Base-by-base conservation (phyloP, 108 stramenopile genomes). In the Epithemia pelagica region DNA sequence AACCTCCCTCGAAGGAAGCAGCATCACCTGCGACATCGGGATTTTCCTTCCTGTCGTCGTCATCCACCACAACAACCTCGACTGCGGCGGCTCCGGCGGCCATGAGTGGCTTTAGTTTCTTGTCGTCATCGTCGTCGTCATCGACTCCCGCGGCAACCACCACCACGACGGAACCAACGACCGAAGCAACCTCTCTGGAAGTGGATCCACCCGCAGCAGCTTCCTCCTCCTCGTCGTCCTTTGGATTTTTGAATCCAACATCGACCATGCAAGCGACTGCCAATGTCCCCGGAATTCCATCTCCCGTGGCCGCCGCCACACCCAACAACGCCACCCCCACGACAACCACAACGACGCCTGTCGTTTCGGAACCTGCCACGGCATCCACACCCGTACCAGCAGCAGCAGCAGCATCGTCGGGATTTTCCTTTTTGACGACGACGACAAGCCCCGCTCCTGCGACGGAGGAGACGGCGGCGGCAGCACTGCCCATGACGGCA, bases 191-290 rank as follows among this genome's bases (percentile, higher is more conserved):
- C 7, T 2, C 66, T 32, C 23, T 61, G 1, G 29, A 54, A 0
- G 67, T 65, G 27, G 46, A 77, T 61, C 60, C 71, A 28, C 8
- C 76, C 10, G 67, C 32, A 59, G 52, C 54, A n/a, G 28, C 52
- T 5, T 30, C 74, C 61, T 56, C 74, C 24, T 32, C 59, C 24
- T 5, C 61, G 0, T 29, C 73, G 18, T 52, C 29, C 56, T 79
- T 74, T 71, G 80, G 80, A 10, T 84, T 84, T 79, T 79, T 83
- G 80, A 58, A 53, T 80, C 21, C 60, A 65, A 69, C 52, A 56
- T 32, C 33, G 58, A 54, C 52, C 66, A 56, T 20, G 69, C 18
- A 46, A 30, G 32, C 53, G n/a, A 51, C 46, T 58, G 66, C 54
- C 20, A 20, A 66, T 32, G 69, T 26, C 32, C 30, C 59, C 29